A percentile compares a stretch with the other conserved stretches of the same genome.
phyloP scores from a whole-genome alignment of 139 green algal genomes.

The Edaphochlamys debaryana region DNA sequence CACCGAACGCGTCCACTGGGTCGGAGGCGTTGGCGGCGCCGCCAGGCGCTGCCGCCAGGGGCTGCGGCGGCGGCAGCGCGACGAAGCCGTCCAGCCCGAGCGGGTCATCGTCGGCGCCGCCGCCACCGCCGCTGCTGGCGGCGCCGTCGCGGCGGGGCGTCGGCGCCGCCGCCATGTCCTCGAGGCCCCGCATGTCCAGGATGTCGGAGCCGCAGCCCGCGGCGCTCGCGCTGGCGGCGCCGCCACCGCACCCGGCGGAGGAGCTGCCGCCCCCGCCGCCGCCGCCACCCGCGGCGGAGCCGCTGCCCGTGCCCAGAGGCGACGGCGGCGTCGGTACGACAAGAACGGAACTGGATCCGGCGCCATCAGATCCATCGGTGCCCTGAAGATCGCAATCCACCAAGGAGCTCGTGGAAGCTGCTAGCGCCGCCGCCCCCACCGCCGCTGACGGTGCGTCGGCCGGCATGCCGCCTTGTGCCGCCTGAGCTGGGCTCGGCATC shows the following conservation, averaged over 20 bases:
- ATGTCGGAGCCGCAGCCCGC: conserved; percentile 9
- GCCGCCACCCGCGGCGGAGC: background rate
- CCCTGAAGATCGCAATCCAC: too few relatives aligned
- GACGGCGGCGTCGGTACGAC: background rate
- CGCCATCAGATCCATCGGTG: too few relatives aligned
- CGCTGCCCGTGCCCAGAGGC: background rate
- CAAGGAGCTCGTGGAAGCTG: too few relatives aligned
- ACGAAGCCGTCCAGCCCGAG: conserved; percentile 18
- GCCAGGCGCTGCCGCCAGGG: background rate
- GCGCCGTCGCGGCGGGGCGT: background rate
- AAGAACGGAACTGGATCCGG: background rate
- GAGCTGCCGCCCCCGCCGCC: background rate
- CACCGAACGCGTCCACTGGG: background rate
- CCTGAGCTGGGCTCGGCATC: too few relatives aligned
- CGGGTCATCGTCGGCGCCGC: background rate
- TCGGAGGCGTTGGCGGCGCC: background rate
- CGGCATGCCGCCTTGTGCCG: too few relatives aligned
- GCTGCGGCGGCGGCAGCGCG: background rate
- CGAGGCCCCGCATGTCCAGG: conserved; percentile 6
- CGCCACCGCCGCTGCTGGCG: too few relatives aligned
- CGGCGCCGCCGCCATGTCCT: background rate
- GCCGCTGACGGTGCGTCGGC: too few relatives aligned
- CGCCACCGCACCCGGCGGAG: background rate
- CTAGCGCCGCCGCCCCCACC: too few relatives aligned
- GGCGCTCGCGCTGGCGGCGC: background rate